A percentile compares a stretch with the other conserved stretches of the same genome.
phyloP scores from a whole-genome alignment of 2,329 filamentous ascomycete genomes.

The Fusarium dlaminii region DNA sequence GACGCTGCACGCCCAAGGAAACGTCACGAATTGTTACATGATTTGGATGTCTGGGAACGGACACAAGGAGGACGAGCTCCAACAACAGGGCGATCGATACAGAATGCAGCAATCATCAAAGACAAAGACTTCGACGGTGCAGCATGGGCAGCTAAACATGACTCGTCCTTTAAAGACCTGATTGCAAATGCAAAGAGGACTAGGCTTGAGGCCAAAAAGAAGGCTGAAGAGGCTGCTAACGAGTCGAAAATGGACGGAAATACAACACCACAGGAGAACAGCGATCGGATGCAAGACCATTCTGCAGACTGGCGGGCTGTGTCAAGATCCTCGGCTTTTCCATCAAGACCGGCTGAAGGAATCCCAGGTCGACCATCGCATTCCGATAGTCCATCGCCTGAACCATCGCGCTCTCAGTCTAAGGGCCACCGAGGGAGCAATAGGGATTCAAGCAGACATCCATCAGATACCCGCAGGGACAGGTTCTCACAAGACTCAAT shows the following conservation, averaged over 20 bases:
- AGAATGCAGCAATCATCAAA: conserved; percentile 66
- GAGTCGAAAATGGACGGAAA: conserved; percentile 1
- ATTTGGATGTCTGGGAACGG: conserved; percentile 87
- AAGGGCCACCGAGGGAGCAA: background rate
- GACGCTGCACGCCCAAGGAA: conserved; percentile 79
- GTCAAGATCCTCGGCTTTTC: background rate
- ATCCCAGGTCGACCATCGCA: background rate
- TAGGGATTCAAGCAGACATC: background rate
- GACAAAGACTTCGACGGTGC: conserved; percentile 88
- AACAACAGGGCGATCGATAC: conserved; percentile 47
- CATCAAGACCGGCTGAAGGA: background rate
- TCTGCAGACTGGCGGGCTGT: background rate
- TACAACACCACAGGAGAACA: background rate
- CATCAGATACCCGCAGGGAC: background rate
- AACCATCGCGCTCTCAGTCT: background rate
- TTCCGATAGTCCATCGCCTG: background rate
- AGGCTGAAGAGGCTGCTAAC: conserved; percentile 32
- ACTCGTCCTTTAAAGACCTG: conserved; percentile 78
- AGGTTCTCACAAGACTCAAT: background rate
- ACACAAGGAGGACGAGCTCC: conserved; percentile 74
- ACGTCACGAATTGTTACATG: conserved; percentile 76
- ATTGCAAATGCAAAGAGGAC: conserved; percentile 78
- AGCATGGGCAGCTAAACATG: conserved; percentile 79
- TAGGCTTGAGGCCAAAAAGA: conserved; percentile 52
- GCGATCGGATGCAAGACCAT: background rate